Evolutionary conservation across 257 asterid genomes (phyloP).

Genomic region (Osmanthus fragrans): DNA sequence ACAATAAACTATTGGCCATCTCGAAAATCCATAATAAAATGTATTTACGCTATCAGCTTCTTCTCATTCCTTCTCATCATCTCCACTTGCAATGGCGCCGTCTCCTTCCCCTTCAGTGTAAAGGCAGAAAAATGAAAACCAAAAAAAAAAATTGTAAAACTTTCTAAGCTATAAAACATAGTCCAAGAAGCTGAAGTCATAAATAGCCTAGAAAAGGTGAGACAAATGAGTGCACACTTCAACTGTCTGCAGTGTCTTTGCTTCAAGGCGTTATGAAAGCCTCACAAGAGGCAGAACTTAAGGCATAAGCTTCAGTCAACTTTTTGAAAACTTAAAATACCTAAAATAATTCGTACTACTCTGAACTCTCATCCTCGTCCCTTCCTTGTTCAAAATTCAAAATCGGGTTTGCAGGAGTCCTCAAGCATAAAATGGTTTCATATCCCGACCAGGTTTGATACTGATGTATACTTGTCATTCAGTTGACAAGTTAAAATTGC

Average conservation of each 20-base stretch:
- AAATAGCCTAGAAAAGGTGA: not conserved
- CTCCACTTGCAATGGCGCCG: not conserved
- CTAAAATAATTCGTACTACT: not conserved
- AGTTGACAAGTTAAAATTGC: slow-evolving; percentile 15
- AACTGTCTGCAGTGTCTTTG: not conserved
- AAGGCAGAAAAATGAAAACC: not conserved
- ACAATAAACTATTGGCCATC: not conserved
- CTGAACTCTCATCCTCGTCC: not conserved
- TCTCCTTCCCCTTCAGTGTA: not conserved
- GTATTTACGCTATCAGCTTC: not conserved
- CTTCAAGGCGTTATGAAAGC: not conserved
- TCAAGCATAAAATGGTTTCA: slow-evolving; percentile 16
- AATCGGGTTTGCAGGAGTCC: not conserved
- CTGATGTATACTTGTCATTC: not conserved
- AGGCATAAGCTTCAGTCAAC: not conserved
- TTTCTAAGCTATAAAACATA: not conserved
- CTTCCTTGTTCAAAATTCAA: not conserved
- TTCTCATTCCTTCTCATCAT: not conserved
- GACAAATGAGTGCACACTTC: not conserved
- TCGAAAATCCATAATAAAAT: not conserved
- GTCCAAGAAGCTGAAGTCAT: not conserved
- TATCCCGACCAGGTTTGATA: slow-evolving; percentile 1
- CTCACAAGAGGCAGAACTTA: not conserved
- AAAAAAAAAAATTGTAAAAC: not conserved
- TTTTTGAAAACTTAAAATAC: not conserved